Evolutionary conservation across 2,329 filamentous ascomycete genomes (phyloP).

Genomic region (Lachnellula suecica): DNA sequence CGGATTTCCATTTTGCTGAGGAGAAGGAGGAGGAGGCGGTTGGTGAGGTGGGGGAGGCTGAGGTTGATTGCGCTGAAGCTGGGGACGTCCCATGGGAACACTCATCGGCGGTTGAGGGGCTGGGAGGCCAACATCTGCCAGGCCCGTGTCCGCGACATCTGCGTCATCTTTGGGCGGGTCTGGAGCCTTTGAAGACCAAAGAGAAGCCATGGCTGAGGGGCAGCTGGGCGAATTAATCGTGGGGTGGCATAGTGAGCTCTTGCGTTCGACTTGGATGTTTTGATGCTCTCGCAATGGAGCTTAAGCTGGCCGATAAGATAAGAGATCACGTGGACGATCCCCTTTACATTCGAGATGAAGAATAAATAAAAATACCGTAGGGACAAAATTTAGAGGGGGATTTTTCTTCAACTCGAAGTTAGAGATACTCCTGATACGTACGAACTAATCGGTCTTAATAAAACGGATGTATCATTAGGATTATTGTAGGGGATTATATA

Average conservation of each 20-base stretch:
- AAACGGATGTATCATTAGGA: too few species aligned
- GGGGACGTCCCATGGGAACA: constrained; percentile 28
- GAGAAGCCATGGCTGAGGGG: constrained; percentile 7
- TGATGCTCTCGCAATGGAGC: not conserved
- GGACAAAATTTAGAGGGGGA: too few species aligned
- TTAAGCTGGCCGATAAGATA: not conserved
- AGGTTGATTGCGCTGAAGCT: constrained; percentile 37
- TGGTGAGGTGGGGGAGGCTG: constrained; percentile 36
- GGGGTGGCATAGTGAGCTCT: constrained; percentile 34
- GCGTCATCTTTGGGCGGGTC: constrained; percentile 22
- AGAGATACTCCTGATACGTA: too few species aligned
- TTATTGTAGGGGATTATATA: too few species aligned
- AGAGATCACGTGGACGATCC: not conserved
- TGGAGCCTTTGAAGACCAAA: constrained; percentile 9
- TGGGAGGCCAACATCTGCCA: constrained; percentile 35
- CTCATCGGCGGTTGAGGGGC: constrained; percentile 18
- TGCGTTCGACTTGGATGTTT: not conserved
- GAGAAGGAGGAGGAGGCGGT: constrained; percentile 31
- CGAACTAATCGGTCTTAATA: too few species aligned
- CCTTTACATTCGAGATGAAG: too few species aligned
- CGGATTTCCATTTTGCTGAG: constrained; percentile 38
- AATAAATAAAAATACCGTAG: too few species aligned
- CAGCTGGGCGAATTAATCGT: not conserved
- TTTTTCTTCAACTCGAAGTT: too few species aligned
- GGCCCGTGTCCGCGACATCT: constrained; percentile 44